Evolutionary conservation across 2,329 filamentous ascomycete genomes (phyloP).

Genomic region (Colletotrichum sp.): DNA sequence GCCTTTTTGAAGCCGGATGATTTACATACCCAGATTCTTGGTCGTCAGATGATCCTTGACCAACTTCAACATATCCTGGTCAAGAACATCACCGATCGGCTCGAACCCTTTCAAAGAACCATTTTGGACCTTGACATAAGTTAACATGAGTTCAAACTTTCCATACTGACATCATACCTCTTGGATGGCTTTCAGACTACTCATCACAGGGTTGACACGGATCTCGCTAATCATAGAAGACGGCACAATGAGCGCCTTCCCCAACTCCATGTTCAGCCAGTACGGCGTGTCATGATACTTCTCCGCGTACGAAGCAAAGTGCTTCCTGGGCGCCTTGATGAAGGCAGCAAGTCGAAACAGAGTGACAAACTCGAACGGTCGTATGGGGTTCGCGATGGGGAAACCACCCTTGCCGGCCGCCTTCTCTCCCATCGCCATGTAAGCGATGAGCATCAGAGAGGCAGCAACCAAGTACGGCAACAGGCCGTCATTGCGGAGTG

Average conservation of each 20-base stretch:
- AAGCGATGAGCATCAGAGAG: not conserved
- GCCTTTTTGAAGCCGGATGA: rapidly evolving
- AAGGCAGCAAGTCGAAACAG: not conserved
- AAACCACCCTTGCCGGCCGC: not conserved
- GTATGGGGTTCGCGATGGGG: not conserved
- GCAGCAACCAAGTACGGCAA: rapidly evolving
- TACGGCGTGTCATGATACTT: not conserved
- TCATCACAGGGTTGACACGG: not conserved
- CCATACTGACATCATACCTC: not conserved
- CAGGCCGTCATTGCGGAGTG: not conserved
- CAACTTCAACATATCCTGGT: not conserved
- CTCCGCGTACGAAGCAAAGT: not conserved
- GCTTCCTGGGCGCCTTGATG: not conserved
- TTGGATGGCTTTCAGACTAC: not conserved
- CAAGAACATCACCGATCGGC: not conserved
- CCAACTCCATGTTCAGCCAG: not conserved
- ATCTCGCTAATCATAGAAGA: not conserved
- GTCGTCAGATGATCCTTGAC: not conserved
- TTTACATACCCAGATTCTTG: not conserved
- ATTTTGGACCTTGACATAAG: not conserved
- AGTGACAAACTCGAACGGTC: not conserved
- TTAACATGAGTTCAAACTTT: not conserved
- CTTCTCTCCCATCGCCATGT: not conserved
- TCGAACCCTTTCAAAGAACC: not conserved
- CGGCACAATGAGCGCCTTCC: not conserved